Evolutionary conservation across 129 eudicot genomes (phyloP), one percentile per base, ranked within the genome.

Genomic region (Chrysanthemum seticuspe): DNA sequence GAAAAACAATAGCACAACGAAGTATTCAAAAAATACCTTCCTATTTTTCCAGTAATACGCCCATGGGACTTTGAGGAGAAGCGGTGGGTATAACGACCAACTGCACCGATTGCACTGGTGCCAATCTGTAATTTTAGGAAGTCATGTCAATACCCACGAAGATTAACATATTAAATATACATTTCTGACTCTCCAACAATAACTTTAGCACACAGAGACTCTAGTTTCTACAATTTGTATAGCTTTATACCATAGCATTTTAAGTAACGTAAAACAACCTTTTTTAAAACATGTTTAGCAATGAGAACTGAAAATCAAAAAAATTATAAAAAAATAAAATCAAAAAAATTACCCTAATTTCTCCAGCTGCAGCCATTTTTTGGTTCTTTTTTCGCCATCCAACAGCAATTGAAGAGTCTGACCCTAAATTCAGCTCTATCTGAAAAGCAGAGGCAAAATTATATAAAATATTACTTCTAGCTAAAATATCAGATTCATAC

Each of bases 41-140:
- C 98, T 50, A 94, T 60, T 82, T 74, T 86, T 70, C 96, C 98
- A 63, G 91, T 77, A 74, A 94, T 76, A 34, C 97, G 95, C 16
- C 97, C 98, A 86, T 94, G 97, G 44, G 98, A 94, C 67, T 94
- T 94, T 64, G 82, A 10, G 63, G 98, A 94, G 74, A 94, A 90
- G 40, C 76, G 83, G 14, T 54, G 96, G 27, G 96, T 86, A 68
- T 80, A 94, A n/a, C 86, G 85, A 82, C 89, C 98, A 51, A 86
- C 74, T 74, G 85, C 95, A 45, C 98, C 97, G 81, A 94, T 79
- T 48, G 93, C 84, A 19, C 89, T 82, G 48, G 93, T 86, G 48
- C 96, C 96, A 65, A 94, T 70, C 98, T 94, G 77, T 73, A 83
- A 65, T 53, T 66, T 29, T 29, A 64, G 45, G 77, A 66, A 34